Conservation (phyloP, 495 filamentous ascomycete species). For the Penicillium paxilli region DNA sequence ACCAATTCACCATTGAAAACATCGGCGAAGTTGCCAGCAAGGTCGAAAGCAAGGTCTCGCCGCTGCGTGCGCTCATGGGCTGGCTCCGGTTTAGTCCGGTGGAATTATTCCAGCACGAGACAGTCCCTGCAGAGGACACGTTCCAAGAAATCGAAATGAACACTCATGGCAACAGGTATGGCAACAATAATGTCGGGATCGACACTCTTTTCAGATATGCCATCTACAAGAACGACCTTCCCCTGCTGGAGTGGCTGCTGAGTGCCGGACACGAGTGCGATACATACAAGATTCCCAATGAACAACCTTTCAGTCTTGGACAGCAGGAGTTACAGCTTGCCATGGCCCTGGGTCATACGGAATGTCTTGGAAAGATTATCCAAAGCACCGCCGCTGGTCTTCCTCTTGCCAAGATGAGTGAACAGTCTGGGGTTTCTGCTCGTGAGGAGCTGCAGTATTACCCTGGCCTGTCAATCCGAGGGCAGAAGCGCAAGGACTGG, state of each 20-base stretch:
- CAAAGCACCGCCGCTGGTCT: conserved; percentile 60
- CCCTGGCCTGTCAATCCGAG: conserved; percentile 69
- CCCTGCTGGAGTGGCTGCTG: conserved; percentile 47
- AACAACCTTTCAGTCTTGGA: conserved; percentile 20
- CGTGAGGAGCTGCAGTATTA: conserved; percentile 65
- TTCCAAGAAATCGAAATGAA: not conserved
- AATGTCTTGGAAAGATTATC: conserved; percentile 51
- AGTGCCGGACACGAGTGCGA: conserved; percentile 33
- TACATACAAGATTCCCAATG: conserved; percentile 14
- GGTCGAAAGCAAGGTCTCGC: conserved; percentile 58
- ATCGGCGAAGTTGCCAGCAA: conserved; percentile 62
- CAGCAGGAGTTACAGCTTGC: conserved; percentile 34
- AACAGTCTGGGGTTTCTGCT: conserved; percentile 54
- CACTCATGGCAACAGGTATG: not conserved
- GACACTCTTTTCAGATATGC: conserved; percentile 32
- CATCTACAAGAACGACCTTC: conserved; percentile 35
- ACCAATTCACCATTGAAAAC: conserved; percentile 69
- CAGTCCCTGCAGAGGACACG: not conserved
- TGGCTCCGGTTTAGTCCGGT: conserved; percentile 28
- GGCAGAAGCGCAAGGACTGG: conserved; percentile 67
- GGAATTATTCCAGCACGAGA: conserved; percentile 34
- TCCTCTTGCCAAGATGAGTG: conserved; percentile 61
- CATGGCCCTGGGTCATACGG: conserved; percentile 41
- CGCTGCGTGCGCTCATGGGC: conserved; percentile 45
- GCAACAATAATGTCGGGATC: not conserved